These are phyloP conservation scores for Alternaria hordeiaustralica DNA, from an alignment of 2,329 filamentous ascomycete genomes.

Conservation along the genomic window DNA sequence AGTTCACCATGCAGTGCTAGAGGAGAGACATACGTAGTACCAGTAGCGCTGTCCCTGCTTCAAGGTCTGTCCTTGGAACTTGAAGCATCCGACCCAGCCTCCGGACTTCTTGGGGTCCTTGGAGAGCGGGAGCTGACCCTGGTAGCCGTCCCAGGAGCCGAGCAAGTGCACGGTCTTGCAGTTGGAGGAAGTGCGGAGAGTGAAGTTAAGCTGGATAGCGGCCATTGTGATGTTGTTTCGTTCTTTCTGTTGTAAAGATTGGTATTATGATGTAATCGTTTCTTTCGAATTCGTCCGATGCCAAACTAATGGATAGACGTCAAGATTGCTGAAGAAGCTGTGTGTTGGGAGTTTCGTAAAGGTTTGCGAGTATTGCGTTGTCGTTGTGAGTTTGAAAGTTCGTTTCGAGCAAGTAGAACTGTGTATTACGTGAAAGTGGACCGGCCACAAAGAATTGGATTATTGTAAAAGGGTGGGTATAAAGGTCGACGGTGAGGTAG, in stretches of 20 bases:
- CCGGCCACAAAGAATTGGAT: constrained; percentile 53
- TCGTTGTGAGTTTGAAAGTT: constrained; percentile 27
- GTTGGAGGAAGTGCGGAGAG: constrained; percentile 91
- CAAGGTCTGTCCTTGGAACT: constrained; percentile 87
- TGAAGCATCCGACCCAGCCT: constrained; percentile 95
- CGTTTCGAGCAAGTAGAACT: constrained; percentile 57
- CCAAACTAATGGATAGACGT: constrained; percentile 49
- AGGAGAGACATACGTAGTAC: constrained; percentile 77
- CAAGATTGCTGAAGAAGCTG: constrained; percentile 45
- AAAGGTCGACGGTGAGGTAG: constrained; percentile 26
- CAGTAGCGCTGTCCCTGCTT: constrained; percentile 93
- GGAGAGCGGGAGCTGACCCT: constrained; percentile 90
- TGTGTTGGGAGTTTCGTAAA: constrained; percentile 32
- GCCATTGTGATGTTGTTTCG: constrained; percentile 66
- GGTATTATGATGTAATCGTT: constrained; percentile 34
- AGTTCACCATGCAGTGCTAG: background rate
- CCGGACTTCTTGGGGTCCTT: constrained; percentile 89
- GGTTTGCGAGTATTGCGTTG: constrained; percentile 39
- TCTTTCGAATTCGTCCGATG: constrained; percentile 38
- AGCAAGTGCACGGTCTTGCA: constrained; percentile 98
- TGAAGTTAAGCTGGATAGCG: constrained; percentile 91
- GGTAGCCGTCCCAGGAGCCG: constrained; percentile 98
- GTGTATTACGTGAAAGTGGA: constrained; percentile 53
- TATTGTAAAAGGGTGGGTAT: constrained; percentile 34
- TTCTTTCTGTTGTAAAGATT: constrained; percentile 29